These are phyloP conservation scores for Symmetrospora coprosmae DNA, from an alignment of 768 basidiomycete genomes.

Conservation along the genomic window DNA sequence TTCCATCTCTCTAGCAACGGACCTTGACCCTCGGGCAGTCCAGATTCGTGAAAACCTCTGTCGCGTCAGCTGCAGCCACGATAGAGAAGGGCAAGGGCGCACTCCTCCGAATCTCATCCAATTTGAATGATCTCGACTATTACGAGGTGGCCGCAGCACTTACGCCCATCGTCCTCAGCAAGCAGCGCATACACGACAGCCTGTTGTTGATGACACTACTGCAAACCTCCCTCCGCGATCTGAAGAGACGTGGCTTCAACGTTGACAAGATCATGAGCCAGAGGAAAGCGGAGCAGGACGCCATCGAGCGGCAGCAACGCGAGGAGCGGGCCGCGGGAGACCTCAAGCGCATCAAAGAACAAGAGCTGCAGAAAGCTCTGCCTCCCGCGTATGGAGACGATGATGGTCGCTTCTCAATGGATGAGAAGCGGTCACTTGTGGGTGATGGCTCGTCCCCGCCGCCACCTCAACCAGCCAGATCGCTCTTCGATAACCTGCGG, in stretches of 20 bases:
- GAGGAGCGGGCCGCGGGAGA: conserved; percentile 28
- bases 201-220: conserved; percentile 85
- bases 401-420: no score
- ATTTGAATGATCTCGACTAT: conserved; percentile 65
- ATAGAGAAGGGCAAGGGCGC: conserved; percentile 26
- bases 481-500: no score
- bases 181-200: conserved; percentile 69
- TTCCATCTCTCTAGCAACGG: no score
- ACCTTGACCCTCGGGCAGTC: conserved; percentile 46
- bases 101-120: conserved; percentile 23
- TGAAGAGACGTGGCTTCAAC: conserved; percentile 73
- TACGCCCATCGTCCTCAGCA: conserved; percentile 62
- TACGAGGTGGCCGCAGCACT: conserved; percentile 81
- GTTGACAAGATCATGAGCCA: conserved; percentile 83
- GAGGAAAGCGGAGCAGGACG: conserved; percentile 50
- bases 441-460: no score
- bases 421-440: no score
- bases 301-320: conserved; percentile 39
- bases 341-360: not conserved
- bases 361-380: not conserved
- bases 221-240: conserved; percentile 67
- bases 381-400: conserved; percentile 1
- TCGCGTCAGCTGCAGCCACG: conserved; percentile 58
- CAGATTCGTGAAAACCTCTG: conserved; percentile 46
- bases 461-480: no score